Evolutionary conservation across 768 basidiomycete species (phyloP).

Genomic region (Coprinopsis cinerea): DNA sequence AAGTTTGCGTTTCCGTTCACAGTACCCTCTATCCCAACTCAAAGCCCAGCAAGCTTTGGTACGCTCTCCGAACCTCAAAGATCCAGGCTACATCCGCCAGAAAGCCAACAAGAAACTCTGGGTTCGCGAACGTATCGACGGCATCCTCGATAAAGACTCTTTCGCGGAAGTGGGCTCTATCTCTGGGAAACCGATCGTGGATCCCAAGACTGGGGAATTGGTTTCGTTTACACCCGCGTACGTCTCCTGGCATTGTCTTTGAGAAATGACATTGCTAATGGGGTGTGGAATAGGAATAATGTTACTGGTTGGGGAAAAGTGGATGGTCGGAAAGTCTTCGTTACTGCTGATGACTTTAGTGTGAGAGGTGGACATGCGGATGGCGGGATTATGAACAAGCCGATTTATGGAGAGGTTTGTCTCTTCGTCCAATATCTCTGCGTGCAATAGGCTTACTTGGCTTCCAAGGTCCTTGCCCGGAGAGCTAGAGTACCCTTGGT

Average conservation of each 20-base stretch:
- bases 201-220: conserved; percentile 23
- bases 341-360: conserved; percentile 37
- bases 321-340: conserved; percentile 29
- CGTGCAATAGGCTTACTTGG: not conserved
- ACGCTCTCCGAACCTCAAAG: conserved; percentile 26
- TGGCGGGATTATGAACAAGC: conserved; percentile 33
- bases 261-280: not conserved
- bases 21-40: conserved; percentile 27
- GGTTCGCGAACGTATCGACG: conserved; percentile 33
- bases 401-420: conserved; percentile 33
- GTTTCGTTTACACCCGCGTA: conserved; percentile 33
- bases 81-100: conserved; percentile 35
- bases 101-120: conserved; percentile 33
- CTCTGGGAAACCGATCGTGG: conserved; percentile 27
- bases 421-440: not conserved
- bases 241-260: conserved; percentile 4
- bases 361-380: conserved; percentile 39
- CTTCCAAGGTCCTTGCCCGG: conserved; percentile 25
- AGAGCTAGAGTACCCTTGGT: conserved; percentile 32
- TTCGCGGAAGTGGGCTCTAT: conserved; percentile 33
- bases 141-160: conserved; percentile 27
- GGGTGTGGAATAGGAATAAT: conserved; percentile 23
- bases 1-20: not conserved
- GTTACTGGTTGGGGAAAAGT: conserved; percentile 33
- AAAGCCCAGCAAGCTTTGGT: conserved; percentile 27